Evolutionary conservation across 805 yeast genomes (phyloP), one percentile per base, ranked within the genome.

Genomic region (Candida ipomoeae): DNA sequence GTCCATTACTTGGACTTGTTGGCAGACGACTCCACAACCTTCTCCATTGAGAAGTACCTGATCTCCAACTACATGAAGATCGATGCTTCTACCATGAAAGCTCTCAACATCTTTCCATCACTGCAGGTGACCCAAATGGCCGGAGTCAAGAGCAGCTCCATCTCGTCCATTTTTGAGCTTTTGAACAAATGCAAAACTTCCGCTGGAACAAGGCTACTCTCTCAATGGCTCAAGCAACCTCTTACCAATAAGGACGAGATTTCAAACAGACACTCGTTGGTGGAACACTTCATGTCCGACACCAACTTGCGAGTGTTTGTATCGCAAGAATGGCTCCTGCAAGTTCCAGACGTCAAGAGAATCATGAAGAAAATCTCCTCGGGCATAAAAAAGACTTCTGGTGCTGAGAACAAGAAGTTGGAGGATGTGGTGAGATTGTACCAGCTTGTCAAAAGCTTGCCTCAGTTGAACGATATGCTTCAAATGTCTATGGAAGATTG

Each of bases 181-280:
- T 71, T 94, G 59, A 92, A 94, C 71, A 82, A 84, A 58, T 92
- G 98, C 73, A 89, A 87, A 60, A 85, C 96, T 3, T 77, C 82
- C 2, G 89, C 94, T n/a, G 99, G 99, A 6, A 74, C 92, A 1
- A 78, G 98, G 55, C 69, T 91, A 46, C 76, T 94, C 23, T 84
- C 94, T 14, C 96, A 89, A 62, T 94, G 99, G 99, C 75, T 94
- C 53, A 94, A 92, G 62, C 99, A 94, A 67, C 99, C 99, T 0
- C 75, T 94, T 44, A 84, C 96, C 48, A 82, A 82, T 56, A 62
- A 77, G 10, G 62, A 58, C 0, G 81, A 75, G 46, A 90, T 94
- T 37, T 65, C 70, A 37, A 74, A 82, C 40, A 77, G 99, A 46
- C 97, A 88, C 56, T 65, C 71, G 6, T 70, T 94, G 45, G 96